Conservation (phyloP, 768 basidiomycete genomes). For the Neoboletus subvelutipes region DNA sequence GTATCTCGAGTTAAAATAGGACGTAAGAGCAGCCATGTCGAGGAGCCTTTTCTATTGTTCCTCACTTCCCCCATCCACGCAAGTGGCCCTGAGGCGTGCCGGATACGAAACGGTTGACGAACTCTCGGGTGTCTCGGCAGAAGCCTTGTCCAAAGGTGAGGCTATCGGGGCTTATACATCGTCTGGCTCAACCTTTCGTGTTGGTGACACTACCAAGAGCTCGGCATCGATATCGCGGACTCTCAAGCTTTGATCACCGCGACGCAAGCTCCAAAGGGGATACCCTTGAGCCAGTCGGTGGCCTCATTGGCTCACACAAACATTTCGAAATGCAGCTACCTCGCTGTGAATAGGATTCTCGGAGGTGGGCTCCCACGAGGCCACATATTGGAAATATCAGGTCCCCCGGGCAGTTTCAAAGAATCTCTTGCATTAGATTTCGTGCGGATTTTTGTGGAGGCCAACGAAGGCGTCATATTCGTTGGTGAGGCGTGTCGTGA, state of each 20-base stretch:
- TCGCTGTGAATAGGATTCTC: slow-evolving; percentile 56
- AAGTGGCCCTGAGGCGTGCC: slow-evolving; percentile 46
- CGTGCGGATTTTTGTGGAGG: slow-evolving; percentile 45
- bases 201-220: slow-evolving; percentile 38
- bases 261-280: slow-evolving; percentile 33
- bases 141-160: slow-evolving; percentile 52
- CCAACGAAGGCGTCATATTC: slow-evolving; percentile 56
- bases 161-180: not conserved
- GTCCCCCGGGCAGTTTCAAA: slow-evolving; percentile 72
- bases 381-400: slow-evolving; percentile 69
- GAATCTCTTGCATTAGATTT: slow-evolving; percentile 54
- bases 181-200: not conserved
- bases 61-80: slow-evolving; percentile 44
- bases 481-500: slow-evolving; percentile 46
- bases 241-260: slow-evolving; percentile 48
- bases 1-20: not conserved
- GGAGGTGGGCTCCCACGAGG: slow-evolving; percentile 63
- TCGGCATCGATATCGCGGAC: slow-evolving; percentile 45
- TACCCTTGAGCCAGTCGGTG: slow-evolving; percentile 55
- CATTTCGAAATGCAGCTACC: slow-evolving; percentile 32
- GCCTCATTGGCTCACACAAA: slow-evolving; percentile 38
- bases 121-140: slow-evolving; percentile 41
- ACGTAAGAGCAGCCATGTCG: slow-evolving; percentile 29
- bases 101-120: slow-evolving; percentile 63
- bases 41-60: slow-evolving; percentile 46